Base-by-base conservation (phyloP, 108 stramenopile genomes). In the Skeletonema potamos region DNA sequence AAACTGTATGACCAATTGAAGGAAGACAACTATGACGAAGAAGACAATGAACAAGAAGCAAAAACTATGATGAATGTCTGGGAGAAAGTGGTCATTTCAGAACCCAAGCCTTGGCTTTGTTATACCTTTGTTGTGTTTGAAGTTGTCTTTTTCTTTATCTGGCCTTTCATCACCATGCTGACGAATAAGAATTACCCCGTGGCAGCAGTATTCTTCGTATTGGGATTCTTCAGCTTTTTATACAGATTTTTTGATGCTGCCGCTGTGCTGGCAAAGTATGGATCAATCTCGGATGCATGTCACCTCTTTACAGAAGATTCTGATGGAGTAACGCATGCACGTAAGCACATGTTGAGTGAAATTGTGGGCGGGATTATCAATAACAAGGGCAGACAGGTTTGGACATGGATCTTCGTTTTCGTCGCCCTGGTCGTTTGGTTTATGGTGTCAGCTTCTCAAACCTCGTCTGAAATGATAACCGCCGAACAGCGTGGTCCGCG, bases 51-150 rank as follows among this genome's bases (percentile, higher is more conserved):
- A 69, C 78, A 82, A 27, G 48, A 6, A 22, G 10, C 15, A 15
- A 41, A 41, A 4, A 51, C 48, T 1, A 22, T 22, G 48, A 41
- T 51, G 20, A 51, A 20, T 51, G 83, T 90, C 20, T 74, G 72
- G 85, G 85, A 90, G 72, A 59, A 37, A 5, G 72, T 73, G 3
- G 59, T 71, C 2, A 68, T 86, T 10, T 77, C 75, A 1, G 57
- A 82, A 46, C 80, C 90, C 18, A 83, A 83, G 12, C 60, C 44
- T n/a, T 58, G 61, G 48, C 77, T 80, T 24, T 88, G 87, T 65
- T 86, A 79, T 58, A 22, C 68, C 6, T 58, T 74, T 37, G 66
- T 85, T 22, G 27, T 58, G 0, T 10, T 87, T 36, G 87, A 91
- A 76, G 33, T 87, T 26, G 9, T 55, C 20, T 54, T 91, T 33